Base-by-base conservation (phyloP, 2,329 filamentous ascomycete species). In the Dothidotthia symphoricarpi region DNA sequence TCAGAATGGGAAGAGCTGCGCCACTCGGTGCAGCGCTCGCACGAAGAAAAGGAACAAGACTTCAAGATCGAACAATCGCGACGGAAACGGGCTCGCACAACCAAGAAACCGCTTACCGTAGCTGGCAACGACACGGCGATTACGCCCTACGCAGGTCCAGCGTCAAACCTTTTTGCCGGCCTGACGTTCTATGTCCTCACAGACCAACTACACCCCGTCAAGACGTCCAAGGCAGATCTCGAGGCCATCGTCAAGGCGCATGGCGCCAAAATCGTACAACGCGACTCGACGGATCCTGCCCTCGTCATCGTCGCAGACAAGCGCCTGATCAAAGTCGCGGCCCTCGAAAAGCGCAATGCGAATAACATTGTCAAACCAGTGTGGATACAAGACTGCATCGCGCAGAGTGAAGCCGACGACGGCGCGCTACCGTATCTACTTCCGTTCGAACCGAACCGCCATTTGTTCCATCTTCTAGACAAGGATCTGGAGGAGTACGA, bases 331-430 rank as follows among this genome's bases (percentile, higher is more conserved):
- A 90, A 90, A 57, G 89, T 90, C 1, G 86, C 87, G 1, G 89
- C 87, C 8, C 68, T 96, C 7, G 81, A 88, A 45, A 95, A 93
- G 55, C 75, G 73, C 5, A 83, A 81, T 3, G 73, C 78, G 0
- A 75, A 79, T 6, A 83, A 88, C 51, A 83, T 98, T 34, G 75
- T 97, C 39, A 80, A 81, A 15, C 86, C 90, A 0, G 75, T 73
- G 5, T 98, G 93, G 93, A 70, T 97, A 2, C 73, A 86, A 17
- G 89, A 97, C 63, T 93, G 88, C 54, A 74, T 95, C 24, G 76
- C 77, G 22, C 76, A 81, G 49, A 73, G 71, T 29, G 75, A 82
- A 47, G 57, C 66, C 28, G 79, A 83, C 51, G 59, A 59, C 2
- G 64, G 80, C 64, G 67, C 75, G 48, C 36, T 73, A 2, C 76